phyloP scores from a whole-genome alignment of 1,139 yeast genomes.

The Saccharomyces pastorianus region DNA sequence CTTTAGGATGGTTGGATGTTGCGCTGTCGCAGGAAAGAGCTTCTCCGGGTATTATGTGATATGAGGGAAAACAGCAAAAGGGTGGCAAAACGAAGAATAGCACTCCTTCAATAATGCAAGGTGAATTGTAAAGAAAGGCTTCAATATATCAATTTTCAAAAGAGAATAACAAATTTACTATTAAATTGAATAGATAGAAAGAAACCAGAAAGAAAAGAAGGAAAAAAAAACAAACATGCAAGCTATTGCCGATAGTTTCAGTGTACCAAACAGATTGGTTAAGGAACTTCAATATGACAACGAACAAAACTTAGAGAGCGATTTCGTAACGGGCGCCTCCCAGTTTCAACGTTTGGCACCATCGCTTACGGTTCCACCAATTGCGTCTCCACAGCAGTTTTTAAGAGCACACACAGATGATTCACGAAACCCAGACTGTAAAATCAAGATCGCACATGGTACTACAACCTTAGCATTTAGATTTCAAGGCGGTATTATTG shows the following conservation, averaged over 20 bases:
- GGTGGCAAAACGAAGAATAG: slow-evolving; percentile 6
- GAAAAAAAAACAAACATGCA: slow-evolving; percentile 18
- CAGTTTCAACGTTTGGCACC: slow-evolving; percentile 43
- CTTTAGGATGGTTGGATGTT: background rate
- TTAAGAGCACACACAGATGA: slow-evolving; percentile 97
- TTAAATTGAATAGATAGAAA: background rate
- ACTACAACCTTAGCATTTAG: slow-evolving; percentile 95
- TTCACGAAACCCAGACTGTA: slow-evolving; percentile 83
- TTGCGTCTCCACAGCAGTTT: slow-evolving; percentile 87
- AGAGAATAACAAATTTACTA: no score
- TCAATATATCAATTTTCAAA: no score
- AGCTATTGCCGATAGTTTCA: slow-evolving; percentile 28
- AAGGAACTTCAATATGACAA: slow-evolving; percentile 25
- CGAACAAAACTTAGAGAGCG: slow-evolving; percentile 33
- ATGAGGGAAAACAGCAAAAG: slow-evolving; percentile 1
- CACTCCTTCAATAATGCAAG: background rate
- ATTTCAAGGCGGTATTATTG: slow-evolving; percentile 90
- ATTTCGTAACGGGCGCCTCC: slow-evolving; percentile 29
- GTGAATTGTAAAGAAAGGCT: background rate
- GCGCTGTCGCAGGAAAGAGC: background rate
- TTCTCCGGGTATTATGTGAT: background rate
- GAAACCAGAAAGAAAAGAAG: background rate
- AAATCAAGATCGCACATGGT: slow-evolving; percentile 95
- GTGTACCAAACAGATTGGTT: slow-evolving; percentile 16
- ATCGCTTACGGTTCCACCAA: slow-evolving; percentile 67